A percentile compares a stretch with the other conserved stretches of the same genome.
Evolutionary conservation across 139 green algal genomes (phyloP).

Genomic region (Micromonas pusilla): DNA sequence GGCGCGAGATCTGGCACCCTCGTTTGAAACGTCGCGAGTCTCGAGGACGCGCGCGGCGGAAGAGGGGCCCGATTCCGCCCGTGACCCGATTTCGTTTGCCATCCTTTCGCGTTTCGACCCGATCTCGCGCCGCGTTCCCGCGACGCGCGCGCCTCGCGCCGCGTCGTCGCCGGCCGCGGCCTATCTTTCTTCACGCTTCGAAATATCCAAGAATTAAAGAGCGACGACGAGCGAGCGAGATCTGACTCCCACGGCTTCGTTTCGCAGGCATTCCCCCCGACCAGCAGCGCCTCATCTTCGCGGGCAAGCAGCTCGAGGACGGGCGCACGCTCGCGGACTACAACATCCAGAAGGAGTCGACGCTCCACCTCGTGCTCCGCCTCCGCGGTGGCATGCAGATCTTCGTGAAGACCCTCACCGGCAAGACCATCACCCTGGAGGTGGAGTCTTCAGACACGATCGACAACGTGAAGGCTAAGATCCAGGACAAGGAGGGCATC

Average conservation of each 20-base stretch:
- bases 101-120: too few relatives aligned
- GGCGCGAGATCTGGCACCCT: neutral
- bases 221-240: neutral
- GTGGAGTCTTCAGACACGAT: conserved; percentile 54
- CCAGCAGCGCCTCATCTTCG: conserved; percentile 95
- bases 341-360: conserved; percentile 91
- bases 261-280: conserved; percentile 71
- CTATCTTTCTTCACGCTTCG: neutral
- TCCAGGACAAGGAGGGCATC: conserved; percentile 66
- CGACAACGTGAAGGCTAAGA: conserved; percentile 53
- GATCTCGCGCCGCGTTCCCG: too few relatives aligned
- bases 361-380: conserved; percentile 53
- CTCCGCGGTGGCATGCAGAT: conserved; percentile 82
- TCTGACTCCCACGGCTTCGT: neutral
- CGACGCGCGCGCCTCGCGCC: too few relatives aligned
- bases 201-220: neutral
- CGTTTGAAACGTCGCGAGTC: neutral
- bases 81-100: too few relatives aligned
- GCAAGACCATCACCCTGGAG: conserved; percentile 93
- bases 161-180: too few relatives aligned
- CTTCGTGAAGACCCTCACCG: conserved; percentile 86
- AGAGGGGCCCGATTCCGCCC: too few relatives aligned
- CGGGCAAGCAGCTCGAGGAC: conserved; percentile 96
- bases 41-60: too few relatives aligned
- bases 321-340: conserved; percentile 91